These are phyloP conservation scores for Penicillium mononematosum DNA, from an alignment of 495 filamentous ascomycete genomes.

Conservation along the genomic window DNA sequence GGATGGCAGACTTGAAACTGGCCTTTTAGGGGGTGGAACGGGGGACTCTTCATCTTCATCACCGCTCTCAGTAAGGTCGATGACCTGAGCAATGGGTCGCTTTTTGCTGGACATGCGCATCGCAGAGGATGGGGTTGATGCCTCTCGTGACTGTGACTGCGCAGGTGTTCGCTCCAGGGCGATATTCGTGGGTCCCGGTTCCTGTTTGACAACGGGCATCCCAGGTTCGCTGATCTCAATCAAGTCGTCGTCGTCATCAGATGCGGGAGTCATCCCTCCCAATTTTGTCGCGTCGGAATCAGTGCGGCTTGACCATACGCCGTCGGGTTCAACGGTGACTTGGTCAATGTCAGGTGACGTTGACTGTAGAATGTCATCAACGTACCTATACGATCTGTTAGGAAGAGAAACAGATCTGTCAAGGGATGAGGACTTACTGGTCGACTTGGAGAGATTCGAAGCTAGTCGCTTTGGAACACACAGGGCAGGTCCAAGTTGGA, in stretches of 20 bases:
- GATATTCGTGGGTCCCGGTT: conserved; percentile 35
- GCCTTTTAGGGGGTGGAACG: conserved; percentile 55
- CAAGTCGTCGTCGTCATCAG: conserved; percentile 64
- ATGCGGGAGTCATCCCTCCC: conserved; percentile 39
- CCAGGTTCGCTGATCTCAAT: conserved; percentile 63
- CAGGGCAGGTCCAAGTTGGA: conserved; percentile 90
- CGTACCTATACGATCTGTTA: conserved; percentile 60
- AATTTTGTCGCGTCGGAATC: conserved; percentile 35
- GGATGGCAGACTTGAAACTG: conserved; percentile 23
- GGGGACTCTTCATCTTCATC: conserved; percentile 69
- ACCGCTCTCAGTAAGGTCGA: conserved; percentile 76
- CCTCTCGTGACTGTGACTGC: conserved; percentile 55
- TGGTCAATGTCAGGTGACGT: conserved; percentile 72
- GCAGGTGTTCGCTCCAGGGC: conserved; percentile 51
- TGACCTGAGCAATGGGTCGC: conserved; percentile 61
- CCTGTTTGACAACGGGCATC: conserved; percentile 46
- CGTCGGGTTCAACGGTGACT: conserved; percentile 86
- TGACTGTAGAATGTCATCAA: conserved; percentile 74
- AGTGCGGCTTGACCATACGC: conserved; percentile 63
- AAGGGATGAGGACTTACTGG: conserved; percentile 56
- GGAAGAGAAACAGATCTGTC: neutral
- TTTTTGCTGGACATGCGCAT: conserved; percentile 54
- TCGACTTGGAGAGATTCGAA: conserved; percentile 85
- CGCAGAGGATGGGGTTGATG: conserved; percentile 49
- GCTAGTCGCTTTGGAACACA: conserved; percentile 79